Percentiles rank a stretch among this genome's conserved stretches.
These are phyloP conservation scores for Sporothrix luriei DNA, from an alignment of 2,329 filamentous ascomycete species.

Conservation along the genomic window DNA sequence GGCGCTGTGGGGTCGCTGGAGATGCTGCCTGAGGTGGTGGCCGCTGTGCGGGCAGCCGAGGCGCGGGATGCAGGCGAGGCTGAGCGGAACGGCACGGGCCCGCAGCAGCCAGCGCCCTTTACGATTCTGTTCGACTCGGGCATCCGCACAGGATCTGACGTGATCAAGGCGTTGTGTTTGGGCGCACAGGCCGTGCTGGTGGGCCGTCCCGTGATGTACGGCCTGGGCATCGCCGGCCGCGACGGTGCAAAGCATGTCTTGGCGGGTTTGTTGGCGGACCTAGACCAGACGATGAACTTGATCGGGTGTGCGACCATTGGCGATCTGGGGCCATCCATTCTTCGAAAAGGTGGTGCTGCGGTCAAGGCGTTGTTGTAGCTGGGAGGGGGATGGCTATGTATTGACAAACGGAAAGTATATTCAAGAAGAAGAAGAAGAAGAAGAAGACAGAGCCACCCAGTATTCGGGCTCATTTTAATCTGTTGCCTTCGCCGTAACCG, in stretches of 20 bases:
- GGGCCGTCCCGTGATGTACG: slow-evolving; percentile 61
- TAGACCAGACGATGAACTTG: slow-evolving; percentile 60
- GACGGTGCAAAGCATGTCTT: slow-evolving; percentile 57
- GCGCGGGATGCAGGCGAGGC: background rate
- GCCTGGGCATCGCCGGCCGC: slow-evolving; percentile 57
- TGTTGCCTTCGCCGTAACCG: background rate
- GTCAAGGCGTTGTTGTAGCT: slow-evolving; percentile 26
- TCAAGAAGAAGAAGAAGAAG: background rate
- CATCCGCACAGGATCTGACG: slow-evolving; percentile 57
- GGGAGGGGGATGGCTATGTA: background rate
- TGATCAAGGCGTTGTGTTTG: slow-evolving; percentile 60
- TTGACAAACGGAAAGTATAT: background rate
- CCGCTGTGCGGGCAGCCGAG: slow-evolving; percentile 62
- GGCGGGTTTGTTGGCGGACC: slow-evolving; percentile 54
- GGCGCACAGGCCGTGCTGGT: slow-evolving; percentile 61
- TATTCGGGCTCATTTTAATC: slow-evolving; percentile 11
- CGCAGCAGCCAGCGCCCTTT: background rate
- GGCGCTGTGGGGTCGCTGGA: slow-evolving; percentile 58
- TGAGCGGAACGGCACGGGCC: background rate
- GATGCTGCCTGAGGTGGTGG: slow-evolving; percentile 62
- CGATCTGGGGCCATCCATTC: slow-evolving; percentile 44
- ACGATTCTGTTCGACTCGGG: slow-evolving; percentile 64
- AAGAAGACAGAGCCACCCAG: slow-evolving; percentile 11
- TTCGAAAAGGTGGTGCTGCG: slow-evolving; percentile 38
- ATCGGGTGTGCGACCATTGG: slow-evolving; percentile 52